Base-by-base conservation (phyloP, 495 filamentous ascomycete genomes). In the Venustampulla echinocandica region DNA sequence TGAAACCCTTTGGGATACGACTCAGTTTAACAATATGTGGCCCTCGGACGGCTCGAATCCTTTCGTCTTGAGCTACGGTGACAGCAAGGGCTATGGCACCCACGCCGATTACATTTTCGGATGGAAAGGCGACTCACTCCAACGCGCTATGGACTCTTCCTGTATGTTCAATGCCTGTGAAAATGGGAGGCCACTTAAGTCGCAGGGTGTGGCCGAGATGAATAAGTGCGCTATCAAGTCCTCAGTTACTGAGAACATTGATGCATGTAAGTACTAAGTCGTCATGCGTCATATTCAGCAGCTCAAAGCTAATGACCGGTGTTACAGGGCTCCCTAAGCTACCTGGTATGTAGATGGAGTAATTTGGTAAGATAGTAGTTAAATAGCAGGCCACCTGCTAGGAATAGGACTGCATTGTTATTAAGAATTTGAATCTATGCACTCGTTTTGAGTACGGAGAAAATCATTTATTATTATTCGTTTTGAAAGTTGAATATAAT, bases 71-170 rank as follows among this genome's bases (percentile, higher is more conserved):
- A 48, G 59, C 17, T 44, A 53, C 19, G 81, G 80, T 36, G 84
- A 88, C 54, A 77, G 78, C 7, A 78, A 75, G 30, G 74, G 83
- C 28, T 84, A 67, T 46, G 82, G 82, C n/a, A 70, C 46, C 25
- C 84, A 87, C 63, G 82, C 78, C 40, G 82, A 87, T 66, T 87
- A 86, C 67, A 56, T 88, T 52, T 83, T 84, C 56, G 84, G 84
- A 58, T 89, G 84, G 84, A 73, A 88, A 56, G 67, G 69, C 24
- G 57, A 70, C 27, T 62, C 69, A 34, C 74, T 87, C 32, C 79
- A 87, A 58, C 67, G 68, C 45, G 80, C 76, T 45, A 68, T 84
- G 64, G 28, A 49, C 64, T 10, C 66, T 67, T 65, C 68, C 38
- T 72, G 70, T 58, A 60, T 69, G 50, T 69, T 70, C 59, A 61